Base-by-base conservation (phyloP, 2,329 filamentous ascomycete species). In the Fusarium mundagurra region DNA sequence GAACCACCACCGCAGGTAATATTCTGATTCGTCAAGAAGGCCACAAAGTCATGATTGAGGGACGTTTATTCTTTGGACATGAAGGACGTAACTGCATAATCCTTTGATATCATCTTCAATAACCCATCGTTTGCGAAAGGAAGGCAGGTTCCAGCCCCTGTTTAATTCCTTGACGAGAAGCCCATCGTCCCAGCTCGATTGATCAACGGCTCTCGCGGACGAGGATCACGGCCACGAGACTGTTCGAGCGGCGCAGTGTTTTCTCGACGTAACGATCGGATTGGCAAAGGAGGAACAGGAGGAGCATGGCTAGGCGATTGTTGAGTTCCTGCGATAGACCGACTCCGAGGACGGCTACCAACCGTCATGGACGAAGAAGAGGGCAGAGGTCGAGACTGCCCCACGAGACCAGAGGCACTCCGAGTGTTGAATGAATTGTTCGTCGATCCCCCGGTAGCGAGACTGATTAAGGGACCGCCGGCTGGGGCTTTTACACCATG, bases 401-500 rank as follows among this genome's bases (percentile, higher is more conserved):
- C 73, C 22, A 76, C 54, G 22, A 77, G 68, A 27, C 75, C 76
- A 45, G 73, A 71, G 36, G 58, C 61, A 22, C 60, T 74, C 20
- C 54, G 59, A 13, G 57, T 67, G 38, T 67, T 69, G 57, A 64
- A 59, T 43, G 67, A 60, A 24, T 66, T 61, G n/a, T 53, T 68
- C 29, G 47, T 27, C 14, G 75, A 69, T 34, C 76, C 78, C 14
- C 82, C 76, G 60, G 78, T 84, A 17, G 86, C 86, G 58, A 85
- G 83, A 59, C 87, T 85, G 53, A 89, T 85, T 2, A 89, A 81
- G 16, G 85, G 86, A 17, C 83, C 81, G 24, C 83, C 81, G 31
- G 78, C 74, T 1, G 83, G 81, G 8, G 82, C 81, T 18, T 81
- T 83, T n/a, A 87, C 81, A 27, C 85, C 85, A 50, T 82, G 83